phyloP scores from a whole-genome alignment of 768 basidiomycete species.

The Kwoniella pini region DNA sequence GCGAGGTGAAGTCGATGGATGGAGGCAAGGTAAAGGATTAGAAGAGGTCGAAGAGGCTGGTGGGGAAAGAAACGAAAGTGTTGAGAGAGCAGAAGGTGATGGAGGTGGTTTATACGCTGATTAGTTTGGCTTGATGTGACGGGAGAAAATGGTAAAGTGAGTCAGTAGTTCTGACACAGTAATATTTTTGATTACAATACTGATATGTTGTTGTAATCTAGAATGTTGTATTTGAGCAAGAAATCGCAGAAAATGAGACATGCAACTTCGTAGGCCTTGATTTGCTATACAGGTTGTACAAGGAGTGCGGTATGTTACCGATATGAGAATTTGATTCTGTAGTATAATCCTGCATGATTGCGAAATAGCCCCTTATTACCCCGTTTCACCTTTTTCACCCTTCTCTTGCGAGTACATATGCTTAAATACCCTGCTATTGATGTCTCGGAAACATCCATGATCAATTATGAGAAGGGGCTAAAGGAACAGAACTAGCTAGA shows the following conservation, averaged over 20 bases:
- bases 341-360: too few species aligned
- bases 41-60: conserved; percentile 30
- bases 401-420: neutral
- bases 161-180: too few species aligned
- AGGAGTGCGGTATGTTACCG: too few species aligned
- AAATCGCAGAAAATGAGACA: too few species aligned
- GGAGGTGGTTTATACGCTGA: conserved; percentile 41
- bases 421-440: neutral
- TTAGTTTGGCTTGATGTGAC: conserved; percentile 16
- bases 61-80: conserved; percentile 36
- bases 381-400: neutral
- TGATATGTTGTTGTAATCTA: too few species aligned
- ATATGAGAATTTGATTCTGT: too few species aligned
- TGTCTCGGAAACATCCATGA: too few species aligned
- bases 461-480: neutral
- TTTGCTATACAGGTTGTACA: too few species aligned
- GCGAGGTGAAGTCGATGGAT: conserved; percentile 50
- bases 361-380: too few species aligned
- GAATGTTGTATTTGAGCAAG: too few species aligned
- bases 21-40: conserved; percentile 40
- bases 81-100: conserved; percentile 33
- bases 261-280: too few species aligned
- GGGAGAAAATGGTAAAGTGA: neutral
- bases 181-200: too few species aligned
- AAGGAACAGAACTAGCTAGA: neutral